These are phyloP conservation scores for Nemania bipapillata DNA, from an alignment of 2,329 filamentous ascomycete species.

Conservation along the genomic window DNA sequence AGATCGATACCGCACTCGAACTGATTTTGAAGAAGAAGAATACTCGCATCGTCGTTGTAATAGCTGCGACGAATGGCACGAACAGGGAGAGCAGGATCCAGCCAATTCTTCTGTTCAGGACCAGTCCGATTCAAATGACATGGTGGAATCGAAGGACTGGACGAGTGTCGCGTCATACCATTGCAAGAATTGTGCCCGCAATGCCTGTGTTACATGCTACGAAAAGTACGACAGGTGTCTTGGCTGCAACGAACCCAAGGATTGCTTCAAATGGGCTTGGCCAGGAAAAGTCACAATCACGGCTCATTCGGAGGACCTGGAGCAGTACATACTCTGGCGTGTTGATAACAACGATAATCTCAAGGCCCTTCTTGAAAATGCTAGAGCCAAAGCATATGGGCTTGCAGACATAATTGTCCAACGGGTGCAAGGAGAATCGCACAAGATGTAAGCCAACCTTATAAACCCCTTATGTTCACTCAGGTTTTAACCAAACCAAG, in stretches of 20 bases:
- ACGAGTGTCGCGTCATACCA: neutral
- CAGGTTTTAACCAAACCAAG: neutral
- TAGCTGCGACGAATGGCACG: neutral
- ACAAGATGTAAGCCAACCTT: slow-evolving; percentile 5
- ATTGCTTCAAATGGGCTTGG: neutral
- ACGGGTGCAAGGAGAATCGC: slow-evolving; percentile 5
- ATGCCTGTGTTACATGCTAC: neutral
- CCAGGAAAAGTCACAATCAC: neutral
- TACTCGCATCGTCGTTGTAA: too few relatives aligned
- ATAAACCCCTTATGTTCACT: too few relatives aligned
- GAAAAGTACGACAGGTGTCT: neutral
- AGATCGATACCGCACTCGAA: too few relatives aligned
- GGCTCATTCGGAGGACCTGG: neutral
- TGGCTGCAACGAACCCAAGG: neutral
- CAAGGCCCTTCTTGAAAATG: neutral
- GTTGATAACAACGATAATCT: slow-evolving; percentile 14
- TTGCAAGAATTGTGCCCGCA: neutral
- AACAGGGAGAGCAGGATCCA: neutral
- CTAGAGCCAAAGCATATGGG: slow-evolving; percentile 1
- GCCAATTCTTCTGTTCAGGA: neutral
- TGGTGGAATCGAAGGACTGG: too few relatives aligned
- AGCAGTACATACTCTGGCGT: slow-evolving; percentile 8
- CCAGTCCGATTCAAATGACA: too few relatives aligned
- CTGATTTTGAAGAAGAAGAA: too few relatives aligned
- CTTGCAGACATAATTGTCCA: slow-evolving; percentile 2